These are phyloP conservation scores for Aplosporella prunicola DNA, from an alignment of 2,329 filamentous ascomycete species.

Conservation along the genomic window DNA sequence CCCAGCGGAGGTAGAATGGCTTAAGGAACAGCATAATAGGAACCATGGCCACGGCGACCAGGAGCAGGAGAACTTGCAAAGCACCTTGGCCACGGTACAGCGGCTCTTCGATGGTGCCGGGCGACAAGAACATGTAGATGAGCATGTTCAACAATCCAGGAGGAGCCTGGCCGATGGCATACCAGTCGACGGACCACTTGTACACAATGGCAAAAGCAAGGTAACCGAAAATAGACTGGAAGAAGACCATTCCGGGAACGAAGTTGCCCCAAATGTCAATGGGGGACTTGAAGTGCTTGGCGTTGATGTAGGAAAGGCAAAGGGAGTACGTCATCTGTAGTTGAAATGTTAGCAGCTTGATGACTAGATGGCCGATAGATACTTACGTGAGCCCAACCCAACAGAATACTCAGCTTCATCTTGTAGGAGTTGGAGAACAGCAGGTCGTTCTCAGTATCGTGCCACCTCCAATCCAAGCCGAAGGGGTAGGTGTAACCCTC, in stretches of 20 bases:
- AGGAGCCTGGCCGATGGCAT: constrained; percentile 53
- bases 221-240: constrained; percentile 98
- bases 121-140: constrained; percentile 97
- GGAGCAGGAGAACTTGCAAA: constrained; percentile 69
- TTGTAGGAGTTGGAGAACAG: constrained; percentile 98
- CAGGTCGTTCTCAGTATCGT: constrained; percentile 87
- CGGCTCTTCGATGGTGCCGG: constrained; percentile 62
- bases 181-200: constrained; percentile 95
- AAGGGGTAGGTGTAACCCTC: constrained; percentile 84
- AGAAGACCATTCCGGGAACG: constrained; percentile 96
- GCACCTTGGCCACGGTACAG: constrained; percentile 69
- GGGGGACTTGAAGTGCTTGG: constrained; percentile 84
- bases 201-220: constrained; percentile 89
- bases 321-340: constrained; percentile 88
- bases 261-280: constrained; percentile 98
- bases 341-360: constrained; percentile 8
- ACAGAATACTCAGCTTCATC: constrained; percentile 98
- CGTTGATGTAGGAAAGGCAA: constrained; percentile 86
- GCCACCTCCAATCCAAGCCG: constrained; percentile 93
- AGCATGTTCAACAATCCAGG: constrained; percentile 96
- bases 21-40: constrained; percentile 89
- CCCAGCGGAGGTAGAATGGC: constrained; percentile 87
- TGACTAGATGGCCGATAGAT: background rate
- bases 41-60: constrained; percentile 77
- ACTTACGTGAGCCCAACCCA: constrained; percentile 77